Conservation (phyloP, 495 filamentous ascomycete species). For the Pseudomonodictys pantanalensis region DNA sequence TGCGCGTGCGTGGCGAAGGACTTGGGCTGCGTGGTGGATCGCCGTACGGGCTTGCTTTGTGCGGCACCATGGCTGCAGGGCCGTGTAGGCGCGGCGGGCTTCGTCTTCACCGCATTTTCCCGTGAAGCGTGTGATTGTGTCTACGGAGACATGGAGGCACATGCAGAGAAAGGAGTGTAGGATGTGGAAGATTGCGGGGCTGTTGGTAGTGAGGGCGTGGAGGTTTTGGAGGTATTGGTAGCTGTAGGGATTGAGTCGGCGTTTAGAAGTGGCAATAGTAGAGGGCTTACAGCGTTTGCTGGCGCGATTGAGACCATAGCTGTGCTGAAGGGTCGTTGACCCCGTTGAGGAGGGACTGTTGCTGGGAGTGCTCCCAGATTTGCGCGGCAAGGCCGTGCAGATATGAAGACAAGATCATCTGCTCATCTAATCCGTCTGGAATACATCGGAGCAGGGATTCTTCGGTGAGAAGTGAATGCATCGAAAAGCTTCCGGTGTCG, state of each 20-base stretch:
- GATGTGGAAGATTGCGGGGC: neutral
- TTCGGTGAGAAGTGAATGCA: neutral
- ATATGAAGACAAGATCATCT: neutral
- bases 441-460: neutral
- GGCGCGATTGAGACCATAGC: slow-evolving; percentile 1
- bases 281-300: neutral
- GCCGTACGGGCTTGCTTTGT: slow-evolving; percentile 4
- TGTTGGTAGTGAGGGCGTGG: neutral
- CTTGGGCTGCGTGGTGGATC: neutral
- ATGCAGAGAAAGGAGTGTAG: slow-evolving; percentile 1
- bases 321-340: neutral
- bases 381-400: slow-evolving; percentile 8
- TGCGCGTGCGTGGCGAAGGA: neutral
- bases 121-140: slow-evolving; percentile 2
- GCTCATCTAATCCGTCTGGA: neutral
- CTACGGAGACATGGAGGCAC: neutral
- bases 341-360: neutral
- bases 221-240: neutral
- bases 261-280: neutral
- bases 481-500: neutral
- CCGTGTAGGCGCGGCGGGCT: neutral
- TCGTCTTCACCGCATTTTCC: slow-evolving; percentile 4
- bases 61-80: neutral
- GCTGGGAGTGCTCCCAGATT: slow-evolving; percentile 7
- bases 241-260: neutral